These are phyloP conservation scores for Pontederia crassipes DNA, from an alignment of 176 grass and related monocot genomes.

Conservation along the genomic window DNA sequence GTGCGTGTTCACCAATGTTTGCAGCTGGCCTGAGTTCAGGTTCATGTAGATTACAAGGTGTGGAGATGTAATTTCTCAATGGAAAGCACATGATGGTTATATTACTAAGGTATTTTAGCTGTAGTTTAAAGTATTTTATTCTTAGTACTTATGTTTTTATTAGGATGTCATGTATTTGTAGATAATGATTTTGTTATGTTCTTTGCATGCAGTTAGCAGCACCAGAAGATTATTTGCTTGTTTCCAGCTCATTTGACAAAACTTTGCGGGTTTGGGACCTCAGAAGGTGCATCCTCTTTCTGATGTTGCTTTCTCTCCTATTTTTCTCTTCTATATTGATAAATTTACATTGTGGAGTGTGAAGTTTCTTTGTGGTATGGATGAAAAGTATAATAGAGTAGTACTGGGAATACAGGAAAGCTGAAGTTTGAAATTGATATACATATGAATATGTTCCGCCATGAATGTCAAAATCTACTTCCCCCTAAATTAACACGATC, in stretches of 20 bases:
- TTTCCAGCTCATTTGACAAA: constrained; percentile 91
- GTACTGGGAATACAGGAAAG: too few relatives aligned
- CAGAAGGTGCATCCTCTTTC: constrained; percentile 39
- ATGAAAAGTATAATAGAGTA: too few relatives aligned
- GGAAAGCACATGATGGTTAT: constrained; percentile 90
- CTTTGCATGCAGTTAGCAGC: constrained; percentile 49
- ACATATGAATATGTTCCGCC: too few relatives aligned
- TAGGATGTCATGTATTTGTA: constrained; percentile 14
- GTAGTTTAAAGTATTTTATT: constrained; percentile 8
- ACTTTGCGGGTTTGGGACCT: constrained; percentile 90
- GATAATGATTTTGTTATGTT: constrained; percentile 21
- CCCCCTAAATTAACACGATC: too few relatives aligned
- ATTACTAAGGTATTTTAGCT: constrained; percentile 65
- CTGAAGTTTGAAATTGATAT: too few relatives aligned
- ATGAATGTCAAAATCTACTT: too few relatives aligned
- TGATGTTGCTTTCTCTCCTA: constrained; percentile 11
- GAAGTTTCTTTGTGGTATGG: too few relatives aligned
- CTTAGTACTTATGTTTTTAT: neutral
- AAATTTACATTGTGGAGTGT: neutral
- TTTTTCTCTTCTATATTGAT: constrained; percentile 1
- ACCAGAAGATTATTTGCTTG: constrained; percentile 75
- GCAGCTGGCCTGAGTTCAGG: constrained; percentile 84
- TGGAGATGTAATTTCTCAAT: constrained; percentile 66
- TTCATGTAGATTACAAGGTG: constrained; percentile 65
- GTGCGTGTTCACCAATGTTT: constrained; percentile 42